Evolutionary conservation across 306 rosid species (phyloP).

Genomic region (Quercus dentata): DNA sequence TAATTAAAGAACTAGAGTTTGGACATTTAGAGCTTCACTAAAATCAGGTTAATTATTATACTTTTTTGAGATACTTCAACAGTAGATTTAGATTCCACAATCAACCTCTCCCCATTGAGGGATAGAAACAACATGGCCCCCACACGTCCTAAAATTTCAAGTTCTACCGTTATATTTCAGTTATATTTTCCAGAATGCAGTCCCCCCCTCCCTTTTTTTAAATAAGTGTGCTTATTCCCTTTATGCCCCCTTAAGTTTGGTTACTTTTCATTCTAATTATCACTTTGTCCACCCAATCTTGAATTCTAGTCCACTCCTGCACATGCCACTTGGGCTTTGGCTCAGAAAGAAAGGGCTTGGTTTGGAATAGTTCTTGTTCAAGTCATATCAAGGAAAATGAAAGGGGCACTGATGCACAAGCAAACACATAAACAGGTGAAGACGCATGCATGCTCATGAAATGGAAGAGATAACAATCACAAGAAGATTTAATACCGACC

Average conservation of each 20-base stretch:
- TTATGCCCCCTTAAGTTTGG: no score
- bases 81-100: not conserved
- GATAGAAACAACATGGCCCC: no score
- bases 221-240: no score
- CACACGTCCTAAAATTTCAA: no score
- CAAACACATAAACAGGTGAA: not conserved
- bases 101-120: not conserved
- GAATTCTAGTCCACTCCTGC: no score
- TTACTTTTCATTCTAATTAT: no score
- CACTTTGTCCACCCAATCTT: no score
- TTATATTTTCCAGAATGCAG: no score
- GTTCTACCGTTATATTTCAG: no score
- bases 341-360: not conserved
- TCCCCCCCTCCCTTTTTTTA: rapidly evolving
- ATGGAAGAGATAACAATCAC: not conserved
- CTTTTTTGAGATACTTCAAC: not conserved
- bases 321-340: not conserved
- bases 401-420: not conserved
- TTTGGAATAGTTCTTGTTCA: not conserved
- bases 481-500: constrained; percentile 42
- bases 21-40: no score
- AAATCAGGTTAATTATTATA: not conserved
- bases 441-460: not conserved
- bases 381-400: not conserved
- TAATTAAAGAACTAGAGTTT: no score